Percentiles rank a stretch among this genome's conserved stretches.
These are phyloP conservation scores for Starmerella ratchasimensis DNA, from an alignment of 805 yeast species.

Conservation along the genomic window DNA sequence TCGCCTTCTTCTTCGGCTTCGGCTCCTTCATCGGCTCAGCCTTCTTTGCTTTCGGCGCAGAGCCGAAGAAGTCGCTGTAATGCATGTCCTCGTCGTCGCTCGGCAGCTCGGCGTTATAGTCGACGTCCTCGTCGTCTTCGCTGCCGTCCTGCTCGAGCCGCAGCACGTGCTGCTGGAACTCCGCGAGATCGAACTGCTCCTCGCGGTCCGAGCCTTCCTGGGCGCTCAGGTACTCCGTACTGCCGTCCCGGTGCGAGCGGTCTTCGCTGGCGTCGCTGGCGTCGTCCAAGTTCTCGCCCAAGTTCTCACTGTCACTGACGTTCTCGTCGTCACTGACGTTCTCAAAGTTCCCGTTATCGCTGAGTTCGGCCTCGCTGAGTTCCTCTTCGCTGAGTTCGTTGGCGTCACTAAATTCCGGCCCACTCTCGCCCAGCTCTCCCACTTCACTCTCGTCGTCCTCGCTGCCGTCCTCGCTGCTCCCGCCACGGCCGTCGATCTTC, in stretches of 20 bases:
- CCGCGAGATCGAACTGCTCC: slow-evolving; percentile 71
- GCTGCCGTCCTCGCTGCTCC: slow-evolving; percentile 12
- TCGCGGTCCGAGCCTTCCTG: slow-evolving; percentile 29
- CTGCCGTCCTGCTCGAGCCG: slow-evolving; percentile 40
- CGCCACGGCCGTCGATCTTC: slow-evolving; percentile 19
- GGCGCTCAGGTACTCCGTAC: slow-evolving; percentile 28
- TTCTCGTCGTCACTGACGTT: slow-evolving; percentile 23
- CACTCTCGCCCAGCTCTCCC: slow-evolving; percentile 10
- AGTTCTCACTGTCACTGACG: slow-evolving; percentile 19
- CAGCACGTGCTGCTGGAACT: slow-evolving; percentile 62
- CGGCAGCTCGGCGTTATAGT: slow-evolving; percentile 30
- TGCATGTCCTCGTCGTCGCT: slow-evolving; percentile 31
- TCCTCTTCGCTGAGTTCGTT: slow-evolving; percentile 22
- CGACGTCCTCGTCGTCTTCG: slow-evolving; percentile 36
- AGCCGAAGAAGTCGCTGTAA: slow-evolving; percentile 31
- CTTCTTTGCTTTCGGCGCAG: slow-evolving; percentile 25
- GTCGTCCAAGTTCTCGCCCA: slow-evolving; percentile 21
- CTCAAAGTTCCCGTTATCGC: slow-evolving; percentile 21
- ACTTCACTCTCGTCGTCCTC: slow-evolving; percentile 17
- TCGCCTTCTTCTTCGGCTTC: slow-evolving; percentile 3
- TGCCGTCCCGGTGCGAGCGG: slow-evolving; percentile 20
- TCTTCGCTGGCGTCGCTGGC: slow-evolving; percentile 25
- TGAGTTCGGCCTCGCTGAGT: slow-evolving; percentile 22
- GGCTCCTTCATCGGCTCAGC: slow-evolving; percentile 2
- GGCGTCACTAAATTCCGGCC: too few relatives aligned